Percentiles rank a stretch among this genome's conserved stretches.
Conservation (phyloP, 805 yeast genomes). For the Pichia californica region DNA sequence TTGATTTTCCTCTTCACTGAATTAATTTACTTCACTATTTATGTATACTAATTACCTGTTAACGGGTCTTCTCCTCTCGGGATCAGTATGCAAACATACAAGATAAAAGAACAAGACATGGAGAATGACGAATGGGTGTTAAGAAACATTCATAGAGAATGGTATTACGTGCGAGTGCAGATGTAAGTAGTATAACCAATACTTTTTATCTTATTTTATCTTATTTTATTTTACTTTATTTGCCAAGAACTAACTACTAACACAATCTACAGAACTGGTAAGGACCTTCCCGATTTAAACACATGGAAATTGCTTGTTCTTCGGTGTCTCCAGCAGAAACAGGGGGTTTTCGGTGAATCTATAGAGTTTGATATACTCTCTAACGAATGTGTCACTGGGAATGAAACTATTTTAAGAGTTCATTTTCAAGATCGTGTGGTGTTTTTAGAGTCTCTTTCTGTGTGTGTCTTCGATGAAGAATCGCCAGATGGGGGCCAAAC, state of each 20-base stretch:
- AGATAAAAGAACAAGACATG: not conserved
- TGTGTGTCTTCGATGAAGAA: constrained; percentile 11
- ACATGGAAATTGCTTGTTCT: constrained; percentile 24
- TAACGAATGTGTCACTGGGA: not conserved
- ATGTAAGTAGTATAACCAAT: constrained; percentile 14
- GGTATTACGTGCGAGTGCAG: constrained; percentile 14
- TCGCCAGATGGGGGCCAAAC: constrained; percentile 10
- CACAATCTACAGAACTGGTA: constrained; percentile 2
- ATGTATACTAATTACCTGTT: too few relatives aligned
- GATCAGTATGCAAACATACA: too few relatives aligned
- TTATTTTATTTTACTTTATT: too few relatives aligned
- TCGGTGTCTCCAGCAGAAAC: constrained; percentile 17
- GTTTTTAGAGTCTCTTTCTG: constrained; percentile 17
- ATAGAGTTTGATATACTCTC: constrained; percentile 22
- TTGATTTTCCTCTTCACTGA: too few relatives aligned
- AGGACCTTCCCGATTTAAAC: constrained; percentile 12
- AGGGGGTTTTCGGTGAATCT: constrained; percentile 25
- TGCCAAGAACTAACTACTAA: constrained; percentile 3
- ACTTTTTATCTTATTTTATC: too few relatives aligned
- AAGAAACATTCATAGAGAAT: constrained; percentile 8
- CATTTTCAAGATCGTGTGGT: constrained; percentile 17
- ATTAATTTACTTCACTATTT: too few relatives aligned
- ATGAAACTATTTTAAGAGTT: constrained; percentile 18
- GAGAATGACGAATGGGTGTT: constrained; percentile 4
- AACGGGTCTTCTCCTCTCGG: too few relatives aligned